These are phyloP conservation scores for Crataegus laevigata DNA, from an alignment of 306 rosid genomes.

Conservation along the genomic window DNA sequence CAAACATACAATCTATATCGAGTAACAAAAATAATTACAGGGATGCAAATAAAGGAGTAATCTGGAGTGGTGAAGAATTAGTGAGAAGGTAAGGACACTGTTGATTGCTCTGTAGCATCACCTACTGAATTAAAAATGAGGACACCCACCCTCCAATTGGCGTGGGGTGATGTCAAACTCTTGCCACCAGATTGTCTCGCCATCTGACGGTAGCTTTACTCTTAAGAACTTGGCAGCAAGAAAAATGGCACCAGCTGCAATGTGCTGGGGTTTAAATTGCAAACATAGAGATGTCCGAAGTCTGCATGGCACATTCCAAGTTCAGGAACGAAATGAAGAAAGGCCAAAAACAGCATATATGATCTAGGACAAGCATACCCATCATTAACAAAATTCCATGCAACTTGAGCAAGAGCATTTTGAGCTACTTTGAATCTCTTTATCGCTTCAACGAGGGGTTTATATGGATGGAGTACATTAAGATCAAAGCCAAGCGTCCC, in stretches of 20 bases:
- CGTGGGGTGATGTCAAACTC: conserved; percentile 99
- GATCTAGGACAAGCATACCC: conserved; percentile 59
- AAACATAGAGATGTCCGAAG: conserved; percentile 97
- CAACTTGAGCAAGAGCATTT: conserved; percentile 98
- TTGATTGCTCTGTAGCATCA: conserved; percentile 15
- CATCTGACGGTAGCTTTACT: conserved; percentile 98
- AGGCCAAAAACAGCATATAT: conserved; percentile 33
- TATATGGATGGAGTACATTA: conserved; percentile 91
- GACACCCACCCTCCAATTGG: conserved; percentile 98
- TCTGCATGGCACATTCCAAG: conserved; percentile 71
- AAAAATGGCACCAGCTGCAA: conserved; percentile 99
- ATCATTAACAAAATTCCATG: conserved; percentile 98
- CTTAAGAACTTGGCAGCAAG: conserved; percentile 98
- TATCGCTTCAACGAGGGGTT: conserved; percentile 97
- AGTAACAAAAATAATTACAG: background rate
- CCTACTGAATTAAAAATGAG: conserved; percentile 33
- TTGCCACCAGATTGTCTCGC: conserved; percentile 99
- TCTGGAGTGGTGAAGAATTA: background rate
- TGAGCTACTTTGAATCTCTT: conserved; percentile 97
- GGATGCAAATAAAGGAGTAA: background rate
- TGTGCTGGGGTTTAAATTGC: conserved; percentile 98
- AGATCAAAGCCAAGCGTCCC: conserved; percentile 95
- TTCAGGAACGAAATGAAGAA: conserved; percentile 43
- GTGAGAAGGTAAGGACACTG: conserved; percentile 9
- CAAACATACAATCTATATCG: background rate